A percentile compares a stretch with the other conserved stretches of the same genome.
phyloP scores from a whole-genome alignment of 441 rosid species.

The Biscutella laevigata region DNA sequence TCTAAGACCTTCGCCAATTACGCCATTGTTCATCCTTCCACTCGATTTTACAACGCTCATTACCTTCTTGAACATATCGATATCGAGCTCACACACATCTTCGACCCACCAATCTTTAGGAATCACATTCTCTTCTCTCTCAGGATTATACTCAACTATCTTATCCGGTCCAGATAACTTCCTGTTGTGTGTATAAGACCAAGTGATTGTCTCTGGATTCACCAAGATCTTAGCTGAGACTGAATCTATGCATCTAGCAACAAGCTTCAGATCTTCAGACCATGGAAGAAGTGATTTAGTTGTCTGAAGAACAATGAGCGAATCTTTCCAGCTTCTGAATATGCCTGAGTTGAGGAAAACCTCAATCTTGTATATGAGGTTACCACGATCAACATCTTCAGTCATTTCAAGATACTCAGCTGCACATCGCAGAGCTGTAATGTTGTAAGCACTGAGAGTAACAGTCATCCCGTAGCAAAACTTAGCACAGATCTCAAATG shows the following conservation, averaged over 20 bases:
- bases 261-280: conserved; percentile 83
- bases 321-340: conserved; percentile 92
- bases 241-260: conserved; percentile 80
- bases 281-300: conserved; percentile 68
- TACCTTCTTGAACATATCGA: conserved; percentile 69
- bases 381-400: conserved; percentile 74
- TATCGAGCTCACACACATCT: conserved; percentile 79
- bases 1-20: conserved; percentile 72
- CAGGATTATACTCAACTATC: conserved; percentile 35
- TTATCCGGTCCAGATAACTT: conserved; percentile 49
- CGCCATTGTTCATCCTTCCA: conserved; percentile 64
- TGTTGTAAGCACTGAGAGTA: conserved; percentile 77
- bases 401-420: conserved; percentile 95
- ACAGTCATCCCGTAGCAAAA: conserved; percentile 93
- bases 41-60: conserved; percentile 60
- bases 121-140: conserved; percentile 37
- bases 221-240: conserved; percentile 75
- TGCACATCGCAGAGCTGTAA: conserved; percentile 80
- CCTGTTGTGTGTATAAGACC: conserved; percentile 87
- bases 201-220: conserved; percentile 61
- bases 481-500: no score
- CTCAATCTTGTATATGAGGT: conserved; percentile 75
- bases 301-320: conserved; percentile 85
- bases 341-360: conserved; percentile 83
- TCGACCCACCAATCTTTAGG: conserved; percentile 99